Percentiles rank a stretch among this genome's conserved stretches.
Conservation (phyloP, 108 stramenopile species). For the Fistulifera pelliculosa region DNA sequence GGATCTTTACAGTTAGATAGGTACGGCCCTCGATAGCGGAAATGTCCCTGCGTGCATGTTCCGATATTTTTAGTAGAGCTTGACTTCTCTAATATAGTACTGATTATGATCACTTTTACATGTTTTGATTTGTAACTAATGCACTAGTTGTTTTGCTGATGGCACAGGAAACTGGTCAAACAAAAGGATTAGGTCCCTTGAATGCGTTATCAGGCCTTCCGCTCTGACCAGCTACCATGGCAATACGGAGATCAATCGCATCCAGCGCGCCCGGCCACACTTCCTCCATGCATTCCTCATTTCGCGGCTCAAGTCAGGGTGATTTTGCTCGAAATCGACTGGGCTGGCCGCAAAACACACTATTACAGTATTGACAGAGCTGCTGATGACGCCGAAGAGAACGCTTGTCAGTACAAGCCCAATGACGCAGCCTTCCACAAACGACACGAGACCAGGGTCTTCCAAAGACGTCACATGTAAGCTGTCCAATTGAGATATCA, state of each 20-base stretch:
- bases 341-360: constrained; percentile 85
- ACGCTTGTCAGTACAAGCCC: constrained; percentile 47
- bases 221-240: constrained; percentile 1
- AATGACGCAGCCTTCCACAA: constrained; percentile 45
- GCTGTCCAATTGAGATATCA: constrained; percentile 66
- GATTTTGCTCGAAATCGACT: constrained; percentile 68
- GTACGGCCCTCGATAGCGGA: too few species aligned
- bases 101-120: too few species aligned
- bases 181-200: too few species aligned
- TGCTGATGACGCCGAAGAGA: constrained; percentile 51
- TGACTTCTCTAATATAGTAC: too few species aligned
- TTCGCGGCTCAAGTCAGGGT: constrained; percentile 62
- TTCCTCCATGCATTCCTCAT: constrained; percentile 76
- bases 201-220: too few species aligned
- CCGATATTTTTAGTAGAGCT: too few species aligned
- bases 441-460: constrained; percentile 47
- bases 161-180: too few species aligned
- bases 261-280: constrained; percentile 86
- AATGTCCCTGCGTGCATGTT: too few species aligned
- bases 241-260: constrained; percentile 37
- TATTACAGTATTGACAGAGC: constrained; percentile 75
- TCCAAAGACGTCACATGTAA: constrained; percentile 48
- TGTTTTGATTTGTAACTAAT: too few species aligned
- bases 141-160: too few species aligned
- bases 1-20: constrained; percentile 83